Conservation (phyloP, 768 basidiomycete genomes). For the Lactifluus echinatus region DNA sequence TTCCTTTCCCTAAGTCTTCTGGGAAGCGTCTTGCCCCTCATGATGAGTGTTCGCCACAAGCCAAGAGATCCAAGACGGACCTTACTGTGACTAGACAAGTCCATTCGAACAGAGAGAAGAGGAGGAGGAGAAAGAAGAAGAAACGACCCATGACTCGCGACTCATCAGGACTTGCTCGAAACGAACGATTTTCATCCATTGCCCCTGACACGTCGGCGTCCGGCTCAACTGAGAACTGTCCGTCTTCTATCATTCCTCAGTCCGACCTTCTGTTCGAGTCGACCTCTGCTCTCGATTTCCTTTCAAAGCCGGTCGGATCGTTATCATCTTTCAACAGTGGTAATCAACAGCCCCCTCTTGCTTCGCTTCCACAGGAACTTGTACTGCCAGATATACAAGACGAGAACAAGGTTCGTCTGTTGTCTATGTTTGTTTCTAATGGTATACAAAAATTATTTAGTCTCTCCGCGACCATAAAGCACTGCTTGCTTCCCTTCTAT, state of each 20-base stretch:
- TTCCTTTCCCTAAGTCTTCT: background rate
- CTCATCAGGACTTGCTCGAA: background rate
- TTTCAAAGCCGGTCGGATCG: background rate
- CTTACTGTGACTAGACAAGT: background rate
- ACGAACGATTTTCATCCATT: background rate
- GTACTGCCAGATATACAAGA: background rate
- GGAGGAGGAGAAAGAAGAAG: slow-evolving; percentile 24
- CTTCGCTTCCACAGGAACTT: background rate
- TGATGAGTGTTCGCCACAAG: background rate
- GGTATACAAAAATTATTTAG: slow-evolving; percentile 2
- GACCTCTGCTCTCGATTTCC: background rate
- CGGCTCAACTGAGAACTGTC: background rate
- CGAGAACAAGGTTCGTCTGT: slow-evolving; percentile 7
- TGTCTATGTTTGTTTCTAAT: background rate
- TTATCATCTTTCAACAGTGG: background rate
- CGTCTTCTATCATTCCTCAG: background rate
- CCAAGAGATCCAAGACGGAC: slow-evolving; percentile 3
- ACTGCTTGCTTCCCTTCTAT: slow-evolving; percentile 46
- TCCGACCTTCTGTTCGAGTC: background rate
- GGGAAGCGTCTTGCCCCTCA: slow-evolving; percentile 7
- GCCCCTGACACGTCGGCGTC: background rate
- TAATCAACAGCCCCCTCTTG: background rate
- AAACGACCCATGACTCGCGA: slow-evolving; percentile 22
- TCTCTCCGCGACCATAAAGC: slow-evolving; percentile 37
- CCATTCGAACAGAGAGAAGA: slow-evolving; percentile 22